Percentiles rank a stretch among this genome's conserved stretches.
phyloP scores from a whole-genome alignment of 441 rosid genomes.

The Populus hybrid region DNA sequence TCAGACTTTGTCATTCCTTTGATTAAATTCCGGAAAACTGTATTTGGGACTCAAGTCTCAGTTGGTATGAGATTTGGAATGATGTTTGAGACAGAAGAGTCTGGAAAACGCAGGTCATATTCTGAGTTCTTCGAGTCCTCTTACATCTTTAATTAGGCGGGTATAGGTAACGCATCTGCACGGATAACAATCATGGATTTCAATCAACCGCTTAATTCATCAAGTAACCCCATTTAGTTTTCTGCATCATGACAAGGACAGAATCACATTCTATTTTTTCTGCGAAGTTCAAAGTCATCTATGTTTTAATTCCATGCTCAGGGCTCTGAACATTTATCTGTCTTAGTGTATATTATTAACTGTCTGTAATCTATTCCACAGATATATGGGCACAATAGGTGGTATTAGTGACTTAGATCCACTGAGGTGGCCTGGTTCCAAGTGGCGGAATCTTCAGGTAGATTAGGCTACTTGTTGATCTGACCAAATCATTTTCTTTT shows the following conservation, averaged over 20 bases:
- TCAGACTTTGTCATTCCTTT: conserved; percentile 88
- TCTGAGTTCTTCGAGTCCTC: neutral
- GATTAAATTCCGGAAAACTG: conserved; percentile 72
- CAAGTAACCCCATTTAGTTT: neutral
- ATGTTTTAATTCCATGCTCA: neutral
- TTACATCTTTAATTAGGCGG: neutral
- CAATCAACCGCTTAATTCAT: neutral
- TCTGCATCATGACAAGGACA: neutral
- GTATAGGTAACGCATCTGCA: neutral
- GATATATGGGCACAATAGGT: conserved; percentile 93
- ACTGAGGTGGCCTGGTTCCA: conserved; percentile 95
- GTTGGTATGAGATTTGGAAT: conserved; percentile 97
- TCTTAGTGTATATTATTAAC: neutral
- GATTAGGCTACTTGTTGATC: neutral
- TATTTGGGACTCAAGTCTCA: conserved; percentile 82
- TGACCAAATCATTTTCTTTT: neutral
- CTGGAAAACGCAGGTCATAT: conserved; percentile 75
- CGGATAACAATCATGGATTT: neutral
- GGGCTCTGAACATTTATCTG: neutral
- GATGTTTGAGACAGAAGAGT: conserved; percentile 35
- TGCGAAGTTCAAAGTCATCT: neutral
- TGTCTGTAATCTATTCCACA: conserved; percentile 23
- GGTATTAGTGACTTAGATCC: conserved; percentile 89
- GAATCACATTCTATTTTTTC: neutral
- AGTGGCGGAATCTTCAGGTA: conserved; percentile 98